Base-by-base conservation (phyloP, 2,329 filamentous ascomycete genomes). In the Paramyrothecium sp. region DNA sequence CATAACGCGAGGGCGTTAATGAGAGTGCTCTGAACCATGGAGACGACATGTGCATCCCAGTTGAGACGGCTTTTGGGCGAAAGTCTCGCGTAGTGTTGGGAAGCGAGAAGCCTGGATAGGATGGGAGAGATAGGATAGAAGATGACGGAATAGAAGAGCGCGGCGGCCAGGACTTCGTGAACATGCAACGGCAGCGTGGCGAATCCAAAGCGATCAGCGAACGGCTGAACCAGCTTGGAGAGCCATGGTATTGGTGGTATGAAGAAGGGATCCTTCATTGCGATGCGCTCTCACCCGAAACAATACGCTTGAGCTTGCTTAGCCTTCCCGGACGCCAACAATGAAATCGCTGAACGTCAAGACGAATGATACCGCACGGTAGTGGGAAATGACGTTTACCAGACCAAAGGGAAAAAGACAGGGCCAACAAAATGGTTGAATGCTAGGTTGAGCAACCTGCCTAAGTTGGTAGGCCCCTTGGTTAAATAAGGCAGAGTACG, bases 11-110 rank as follows among this genome's bases (percentile, higher is more conserved):
- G 75, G 51, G 64, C 71, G 71, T 89, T 91, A 75, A 96, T 90
- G 56, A 91, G 75, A 33, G 81, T 77, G 70, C 87, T 89, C 80
- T 96, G 91, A 56, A 91, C 79, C 63, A 95, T 82, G n/a, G 89
- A 92, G 33, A 95, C 91, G 56, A 94, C 87, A 70, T 94, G 91
- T 22, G 92, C 88, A 71, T 96, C 87, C 91, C 91, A 95, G 79
- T 90, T 95, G 60, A 92, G 79, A 49, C 75, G 75, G 69, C 82
- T 83, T 56, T 89, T 90, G 56, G 83, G 81, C 23, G 78, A 75
- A 52, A 86, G 83, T 64, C 91, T 81, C 33, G 78, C 71, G 75
- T 95, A 95, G 63, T 83, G 79, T 50, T 78, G 65, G 3, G 89
- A 85, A 61, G 89, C 86, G 58, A 92, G 71, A 56, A 77, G 68